Evolutionary conservation across 2,329 filamentous ascomycete genomes (phyloP).

Genomic region (Colletotrichum sp.): DNA sequence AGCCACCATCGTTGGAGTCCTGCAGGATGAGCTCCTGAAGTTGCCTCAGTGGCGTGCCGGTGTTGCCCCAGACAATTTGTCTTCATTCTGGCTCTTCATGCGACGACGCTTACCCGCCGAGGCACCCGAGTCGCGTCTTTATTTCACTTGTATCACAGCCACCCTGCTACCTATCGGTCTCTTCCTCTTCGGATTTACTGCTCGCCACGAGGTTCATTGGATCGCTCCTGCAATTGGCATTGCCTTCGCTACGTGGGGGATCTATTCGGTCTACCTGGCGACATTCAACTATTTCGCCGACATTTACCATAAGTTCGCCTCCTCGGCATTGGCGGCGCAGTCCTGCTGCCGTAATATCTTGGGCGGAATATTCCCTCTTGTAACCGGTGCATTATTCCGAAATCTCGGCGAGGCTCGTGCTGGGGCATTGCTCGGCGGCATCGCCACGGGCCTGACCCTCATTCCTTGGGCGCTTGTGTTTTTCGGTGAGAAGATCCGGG

Average conservation of each 20-base stretch:
- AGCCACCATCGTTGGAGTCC: slow-evolving; percentile 72
- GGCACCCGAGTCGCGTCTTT: slow-evolving; percentile 78
- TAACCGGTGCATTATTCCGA: slow-evolving; percentile 75
- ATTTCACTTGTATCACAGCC: slow-evolving; percentile 81
- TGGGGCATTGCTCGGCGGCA: slow-evolving; percentile 76
- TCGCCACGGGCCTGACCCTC: slow-evolving; percentile 70
- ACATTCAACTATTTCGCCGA: slow-evolving; percentile 95
- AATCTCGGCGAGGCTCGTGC: slow-evolving; percentile 74
- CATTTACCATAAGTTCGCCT: slow-evolving; percentile 83
- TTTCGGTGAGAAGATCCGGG: slow-evolving; percentile 77
- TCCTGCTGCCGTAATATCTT: slow-evolving; percentile 86
- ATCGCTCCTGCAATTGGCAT: slow-evolving; percentile 74
- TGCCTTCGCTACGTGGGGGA: slow-evolving; percentile 79
- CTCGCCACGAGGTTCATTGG: slow-evolving; percentile 68
- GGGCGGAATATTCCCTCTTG: slow-evolving; percentile 80
- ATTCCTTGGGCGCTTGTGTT: slow-evolving; percentile 90
- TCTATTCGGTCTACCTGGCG: slow-evolving; percentile 85
- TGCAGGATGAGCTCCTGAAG: slow-evolving; percentile 71
- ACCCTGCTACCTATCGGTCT: slow-evolving; percentile 79
- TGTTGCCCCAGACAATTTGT: slow-evolving; percentile 30
- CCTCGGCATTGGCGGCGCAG: slow-evolving; percentile 85
- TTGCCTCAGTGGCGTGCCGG: slow-evolving; percentile 41
- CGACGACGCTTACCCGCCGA: slow-evolving; percentile 51
- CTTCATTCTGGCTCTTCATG: slow-evolving; percentile 49
- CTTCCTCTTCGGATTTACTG: slow-evolving; percentile 81